Percentiles rank a stretch among this genome's conserved stretches.
phyloP scores from a whole-genome alignment of 148 eudicot genomes.

The Drosera capensis region DNA sequence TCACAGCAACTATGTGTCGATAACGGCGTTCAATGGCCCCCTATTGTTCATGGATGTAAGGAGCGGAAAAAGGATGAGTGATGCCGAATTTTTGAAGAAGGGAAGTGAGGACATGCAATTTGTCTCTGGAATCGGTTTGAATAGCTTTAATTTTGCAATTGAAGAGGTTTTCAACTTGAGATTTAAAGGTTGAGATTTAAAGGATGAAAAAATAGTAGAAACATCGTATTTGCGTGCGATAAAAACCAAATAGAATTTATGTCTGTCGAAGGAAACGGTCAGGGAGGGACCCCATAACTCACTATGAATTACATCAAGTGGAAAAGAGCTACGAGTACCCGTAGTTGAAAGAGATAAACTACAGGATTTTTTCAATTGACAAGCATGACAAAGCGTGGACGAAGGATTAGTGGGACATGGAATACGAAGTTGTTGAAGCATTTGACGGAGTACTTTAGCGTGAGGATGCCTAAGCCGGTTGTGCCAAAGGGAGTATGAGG shows the following conservation, averaged over 20 bases:
- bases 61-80: not conserved
- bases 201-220: not conserved
- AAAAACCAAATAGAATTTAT: too few relatives aligned
- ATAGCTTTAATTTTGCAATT: not conserved
- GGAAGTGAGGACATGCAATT: not conserved
- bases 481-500: not conserved
- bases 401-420: too few relatives aligned
- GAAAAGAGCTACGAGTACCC: too few relatives aligned
- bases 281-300: not conserved
- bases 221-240: not conserved
- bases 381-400: too few relatives aligned
- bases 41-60: not conserved
- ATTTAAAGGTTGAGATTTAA: too few relatives aligned
- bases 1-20: not conserved
- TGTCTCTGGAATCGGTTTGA: not conserved
- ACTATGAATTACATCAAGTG: too few relatives aligned
- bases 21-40: not conserved
- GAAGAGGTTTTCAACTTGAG: not conserved
- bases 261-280: not conserved
- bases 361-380: too few relatives aligned
- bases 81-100: too few relatives aligned
- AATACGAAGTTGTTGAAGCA: too few relatives aligned
- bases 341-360: too few relatives aligned
- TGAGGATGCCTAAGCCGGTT: too few relatives aligned
- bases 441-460: too few relatives aligned